These are phyloP conservation scores for Diplodia scrobiculata DNA, from an alignment of 2,329 filamentous ascomycete species.

Conservation along the genomic window DNA sequence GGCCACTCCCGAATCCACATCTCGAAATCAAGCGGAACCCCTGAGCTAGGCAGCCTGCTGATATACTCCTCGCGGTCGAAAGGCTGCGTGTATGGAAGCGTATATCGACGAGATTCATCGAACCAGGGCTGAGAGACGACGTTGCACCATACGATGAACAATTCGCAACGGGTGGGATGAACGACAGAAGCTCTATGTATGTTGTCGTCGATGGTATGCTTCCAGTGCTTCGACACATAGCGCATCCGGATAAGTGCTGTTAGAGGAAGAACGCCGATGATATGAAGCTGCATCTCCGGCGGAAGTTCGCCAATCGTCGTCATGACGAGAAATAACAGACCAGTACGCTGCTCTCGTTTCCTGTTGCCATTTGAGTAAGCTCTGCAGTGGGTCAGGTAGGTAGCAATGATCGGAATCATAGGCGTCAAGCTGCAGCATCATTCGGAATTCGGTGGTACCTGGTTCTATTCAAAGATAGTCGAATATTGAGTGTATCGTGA, in stretches of 20 bases:
- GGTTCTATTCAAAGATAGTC: background rate
- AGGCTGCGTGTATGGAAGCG: background rate
- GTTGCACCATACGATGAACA: background rate
- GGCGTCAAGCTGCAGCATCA: background rate
- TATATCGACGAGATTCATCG: background rate
- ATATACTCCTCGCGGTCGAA: constrained; percentile 16
- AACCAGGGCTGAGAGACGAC: background rate
- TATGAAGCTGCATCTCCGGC: background rate
- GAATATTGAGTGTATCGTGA: background rate
- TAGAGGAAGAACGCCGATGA: background rate
- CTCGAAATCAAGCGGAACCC: background rate
- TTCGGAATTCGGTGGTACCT: background rate
- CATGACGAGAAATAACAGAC: background rate
- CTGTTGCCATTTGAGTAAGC: background rate
- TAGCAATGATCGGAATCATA: background rate
- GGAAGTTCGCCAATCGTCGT: background rate
- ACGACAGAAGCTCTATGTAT: background rate
- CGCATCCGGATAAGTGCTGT: constrained; percentile 4
- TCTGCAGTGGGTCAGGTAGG: background rate
- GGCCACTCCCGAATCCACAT: constrained; percentile 20
- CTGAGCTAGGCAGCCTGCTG: background rate
- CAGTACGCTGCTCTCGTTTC: background rate
- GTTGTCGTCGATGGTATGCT: background rate
- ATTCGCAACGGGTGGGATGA: background rate
- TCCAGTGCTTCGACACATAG: background rate